Base-by-base conservation (phyloP, 169 alveolate genomes). In the Babesia ovis region DNA sequence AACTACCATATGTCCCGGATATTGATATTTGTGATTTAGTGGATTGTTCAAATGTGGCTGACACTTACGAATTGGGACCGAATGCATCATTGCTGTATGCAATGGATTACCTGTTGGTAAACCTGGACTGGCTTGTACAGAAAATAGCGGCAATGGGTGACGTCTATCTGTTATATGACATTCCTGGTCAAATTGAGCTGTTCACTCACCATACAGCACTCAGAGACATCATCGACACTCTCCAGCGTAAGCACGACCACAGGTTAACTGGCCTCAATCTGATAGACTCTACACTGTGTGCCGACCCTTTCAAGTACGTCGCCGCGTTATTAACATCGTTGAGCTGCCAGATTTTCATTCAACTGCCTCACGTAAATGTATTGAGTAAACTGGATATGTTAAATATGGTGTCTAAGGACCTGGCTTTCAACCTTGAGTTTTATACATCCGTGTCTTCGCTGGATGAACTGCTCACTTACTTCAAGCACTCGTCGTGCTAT, bases 161-260 rank as follows among this genome's bases (percentile, higher is more conserved):
- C 45, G 64, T 85, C n/a, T 97, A 96, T 86, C 73, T 95, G 60
- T 79, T 97, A 68, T 91, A 96, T 46, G 99, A 97, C 50, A 82
- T 96, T 41, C 99, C 99, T 0, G 99, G 99, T 0, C 98, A 96
- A 80, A 96, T 97, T 48, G 99, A 97, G 85, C 81, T 97, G 54
- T 97, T 94, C 88, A 93, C 97, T 23, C 98, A 96, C 86, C 94
- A 96, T 79, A 92, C 84, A 35, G 94, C 95, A 4, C 91, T 96
- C 77, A 91, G 83, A 53, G 88, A 90, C 14, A 91, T 96, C 42
- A 70, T 94, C n/a, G 53, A 77, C 22, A 62, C 67, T 23, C 77
- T 96, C 48, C 79, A 84, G 46, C 90, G 77, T 35, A 93, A 91
- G 71, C 79, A 85, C 14, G 91, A 85, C 39, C 82, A 81, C 37